Conservation (phyloP, 1,284 basidiomycete genomes). For the Wallemia hederae region DNA sequence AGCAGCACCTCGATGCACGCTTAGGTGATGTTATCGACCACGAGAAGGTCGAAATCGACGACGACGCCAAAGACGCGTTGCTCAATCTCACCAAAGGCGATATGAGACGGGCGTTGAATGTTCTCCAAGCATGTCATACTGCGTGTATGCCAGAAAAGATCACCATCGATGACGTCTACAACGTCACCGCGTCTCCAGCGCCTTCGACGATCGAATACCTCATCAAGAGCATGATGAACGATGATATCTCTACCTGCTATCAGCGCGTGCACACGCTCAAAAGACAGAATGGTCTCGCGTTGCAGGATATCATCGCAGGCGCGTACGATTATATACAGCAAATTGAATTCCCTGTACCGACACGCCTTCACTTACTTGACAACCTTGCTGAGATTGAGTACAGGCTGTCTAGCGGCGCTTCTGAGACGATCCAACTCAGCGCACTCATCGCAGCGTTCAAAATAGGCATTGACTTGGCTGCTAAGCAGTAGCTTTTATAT, state of each 20-base stretch:
- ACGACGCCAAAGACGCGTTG: slow-evolving; percentile 62
- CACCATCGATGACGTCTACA: slow-evolving; percentile 77
- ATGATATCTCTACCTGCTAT: slow-evolving; percentile 82
- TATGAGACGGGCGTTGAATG: slow-evolving; percentile 87
- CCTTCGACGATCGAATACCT: slow-evolving; percentile 77
- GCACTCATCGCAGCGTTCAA: slow-evolving; percentile 82
- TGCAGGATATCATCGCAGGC: slow-evolving; percentile 82
- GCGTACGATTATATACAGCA: slow-evolving; percentile 71
- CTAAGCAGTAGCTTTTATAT: not conserved
- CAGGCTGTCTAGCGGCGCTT: slow-evolving; percentile 69
- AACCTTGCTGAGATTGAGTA: slow-evolving; percentile 79
- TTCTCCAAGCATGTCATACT: slow-evolving; percentile 75
- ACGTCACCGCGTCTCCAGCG: slow-evolving; percentile 86
- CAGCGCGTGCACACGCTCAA: slow-evolving; percentile 62
- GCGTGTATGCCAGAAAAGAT: slow-evolving; percentile 47
- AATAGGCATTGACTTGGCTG: slow-evolving; percentile 33
- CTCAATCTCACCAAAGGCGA: slow-evolving; percentile 82
- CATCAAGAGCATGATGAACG: slow-evolving; percentile 80
- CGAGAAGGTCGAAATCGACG: slow-evolving; percentile 63
- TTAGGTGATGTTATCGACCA: slow-evolving; percentile 48
- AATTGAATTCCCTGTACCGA: slow-evolving; percentile 53
- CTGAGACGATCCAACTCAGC: slow-evolving; percentile 77
- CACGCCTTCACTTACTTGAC: slow-evolving; percentile 73
- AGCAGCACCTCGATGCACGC: slow-evolving; percentile 54
- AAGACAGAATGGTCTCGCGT: slow-evolving; percentile 65